phyloP scores from a whole-genome alignment of 2,329 filamentous ascomycete species.

The Trichoderma koningii region DNA sequence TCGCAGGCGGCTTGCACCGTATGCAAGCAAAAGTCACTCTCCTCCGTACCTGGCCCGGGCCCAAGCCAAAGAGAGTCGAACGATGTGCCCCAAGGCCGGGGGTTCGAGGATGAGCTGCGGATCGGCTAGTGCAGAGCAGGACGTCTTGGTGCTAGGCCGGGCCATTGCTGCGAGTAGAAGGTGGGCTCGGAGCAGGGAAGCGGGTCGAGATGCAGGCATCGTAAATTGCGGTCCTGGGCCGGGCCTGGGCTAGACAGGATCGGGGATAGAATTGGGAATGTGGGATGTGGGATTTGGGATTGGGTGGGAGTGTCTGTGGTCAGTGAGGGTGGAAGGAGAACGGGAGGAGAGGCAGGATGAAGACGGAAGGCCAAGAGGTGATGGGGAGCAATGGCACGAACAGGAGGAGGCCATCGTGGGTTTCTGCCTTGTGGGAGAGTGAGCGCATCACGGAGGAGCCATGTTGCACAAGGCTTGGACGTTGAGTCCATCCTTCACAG shows the following conservation, averaged over 20 bases:
- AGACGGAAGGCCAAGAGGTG: neutral
- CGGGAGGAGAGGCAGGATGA: neutral
- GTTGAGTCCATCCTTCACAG: neutral
- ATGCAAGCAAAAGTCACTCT: too few species aligned
- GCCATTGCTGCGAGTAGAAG: conserved; percentile 22
- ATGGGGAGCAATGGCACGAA: neutral
- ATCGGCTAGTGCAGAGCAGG: conserved; percentile 24
- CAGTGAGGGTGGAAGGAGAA: neutral
- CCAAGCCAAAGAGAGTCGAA: conserved; percentile 2
- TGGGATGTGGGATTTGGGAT: neutral
- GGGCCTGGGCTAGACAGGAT: neutral
- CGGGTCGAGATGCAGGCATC: conserved; percentile 26
- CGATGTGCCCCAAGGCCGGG: conserved; percentile 10
- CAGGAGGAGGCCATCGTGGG: neutral
- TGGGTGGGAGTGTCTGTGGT: neutral
- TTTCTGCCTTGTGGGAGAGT: conserved; percentile 1
- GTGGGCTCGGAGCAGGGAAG: conserved; percentile 25
- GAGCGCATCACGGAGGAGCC: neutral
- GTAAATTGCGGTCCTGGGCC: conserved; percentile 28
- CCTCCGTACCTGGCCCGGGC: neutral
- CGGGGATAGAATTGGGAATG: neutral
- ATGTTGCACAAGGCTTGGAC: neutral
- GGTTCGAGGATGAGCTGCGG: conserved; percentile 10
- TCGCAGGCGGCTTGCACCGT: conserved; percentile 3
- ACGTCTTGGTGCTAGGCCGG: conserved; percentile 19